Conservation (phyloP, 306 rosid genomes). For the Cicer arietinum region DNA sequence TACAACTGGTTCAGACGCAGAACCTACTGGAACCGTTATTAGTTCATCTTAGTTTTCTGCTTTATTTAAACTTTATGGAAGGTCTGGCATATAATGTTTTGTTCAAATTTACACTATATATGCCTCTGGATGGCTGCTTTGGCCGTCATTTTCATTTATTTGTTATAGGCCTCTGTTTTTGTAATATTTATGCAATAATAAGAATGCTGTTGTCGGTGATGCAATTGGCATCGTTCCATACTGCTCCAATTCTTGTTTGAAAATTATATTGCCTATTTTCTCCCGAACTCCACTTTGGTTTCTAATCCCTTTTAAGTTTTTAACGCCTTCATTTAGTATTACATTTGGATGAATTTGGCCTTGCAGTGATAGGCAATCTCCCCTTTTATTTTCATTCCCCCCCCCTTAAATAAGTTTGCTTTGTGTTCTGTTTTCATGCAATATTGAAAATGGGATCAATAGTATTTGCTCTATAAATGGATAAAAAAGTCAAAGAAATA, state of each 20-base stretch:
- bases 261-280: conserved; percentile 8
- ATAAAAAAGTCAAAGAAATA: no score
- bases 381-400: neutral
- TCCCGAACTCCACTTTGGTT: neutral
- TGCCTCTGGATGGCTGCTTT: conserved; percentile 50
- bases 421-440: neutral
- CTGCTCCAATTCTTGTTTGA: conserved; percentile 36
- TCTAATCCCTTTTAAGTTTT: conserved; percentile 2
- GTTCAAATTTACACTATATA: conserved; percentile 37
- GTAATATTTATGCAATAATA: conserved; percentile 60
- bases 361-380: neutral
- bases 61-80: conserved; percentile 43
- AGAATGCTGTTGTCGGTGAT: conserved; percentile 52
- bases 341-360: neutral
- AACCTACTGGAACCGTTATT: conserved; percentile 98
- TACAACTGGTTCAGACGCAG: conserved; percentile 99
- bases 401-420: neutral
- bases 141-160: conserved; percentile 51
- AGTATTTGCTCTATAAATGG: no score
- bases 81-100: conserved; percentile 50
- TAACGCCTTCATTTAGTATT: neutral
- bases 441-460: no score
- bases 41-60: conserved; percentile 52
- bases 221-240: conserved; percentile 42
- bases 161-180: conserved; percentile 45